Base-by-base conservation (phyloP, 371 early-diverging fungal species). In the Apophysomyces variabilis region DNA sequence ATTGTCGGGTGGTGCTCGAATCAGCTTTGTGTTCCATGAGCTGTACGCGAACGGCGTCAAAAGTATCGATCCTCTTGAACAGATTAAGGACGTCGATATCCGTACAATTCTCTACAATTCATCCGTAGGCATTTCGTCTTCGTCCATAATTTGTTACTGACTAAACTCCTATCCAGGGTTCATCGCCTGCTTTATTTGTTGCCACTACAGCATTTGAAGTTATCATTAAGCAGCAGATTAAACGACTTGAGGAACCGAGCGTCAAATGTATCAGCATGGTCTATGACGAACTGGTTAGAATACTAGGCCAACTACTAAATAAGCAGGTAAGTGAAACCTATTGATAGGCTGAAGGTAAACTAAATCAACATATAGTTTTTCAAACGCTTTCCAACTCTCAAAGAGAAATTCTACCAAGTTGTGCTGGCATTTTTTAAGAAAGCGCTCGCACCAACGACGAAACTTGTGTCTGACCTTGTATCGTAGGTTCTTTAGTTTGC, bases 21-120 rank as follows among this genome's bases (percentile, higher is more conserved):
- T 99, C 62, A 90, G 93, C 69, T 99, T 95, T 88, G 98, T 99
- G 47, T 97, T 99, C 81, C 98, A 99, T 77, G 96, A 96, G 71
- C 89, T 98, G 50, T 99, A 90, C 73, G 83, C 93, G n/a, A 88
- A 89, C 69, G 97, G 95, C 47, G 88, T 99, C 70, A 93, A 94
- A 62, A 82, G 86, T 32, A 88, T 99, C 71, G 97, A 99, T 76
- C 96, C 98, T 9, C 92, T 99, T 59, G 98, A 97, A 64, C 95
- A 96, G 69, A 90, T 97, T 72, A 97, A 98, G 72, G 99, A 99
- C 78, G 89, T 91, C 1, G 98, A 99, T 77, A 99, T 99, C 75
- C 92, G 99, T 65, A 98, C 96, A 6, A 93, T 98, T 58, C 80
- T 99, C 44, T 98, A 98, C 85, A 99, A 99, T 82, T 97, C 98